These are phyloP conservation scores for Globisporangium okanoganense DNA, from an alignment of 352 stramenopile genomes.

Conservation along the genomic window DNA sequence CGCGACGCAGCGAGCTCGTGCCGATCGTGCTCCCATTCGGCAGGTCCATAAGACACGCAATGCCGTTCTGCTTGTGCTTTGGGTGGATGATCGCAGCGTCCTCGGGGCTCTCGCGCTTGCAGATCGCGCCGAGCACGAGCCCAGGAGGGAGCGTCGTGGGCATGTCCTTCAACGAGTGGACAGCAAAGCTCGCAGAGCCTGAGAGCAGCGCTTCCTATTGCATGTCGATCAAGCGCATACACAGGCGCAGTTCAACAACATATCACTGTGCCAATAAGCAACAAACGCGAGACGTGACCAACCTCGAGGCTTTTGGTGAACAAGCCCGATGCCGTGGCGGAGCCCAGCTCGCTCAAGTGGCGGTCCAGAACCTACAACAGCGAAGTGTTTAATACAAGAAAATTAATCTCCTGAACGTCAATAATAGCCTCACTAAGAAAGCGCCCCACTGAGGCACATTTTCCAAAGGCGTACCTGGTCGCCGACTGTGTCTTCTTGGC, in stretches of 20 bases:
- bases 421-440: neutral
- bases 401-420: neutral
- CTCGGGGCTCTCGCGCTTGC: conserved; percentile 77
- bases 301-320: conserved; percentile 91
- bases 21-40: conserved; percentile 71
- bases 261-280: neutral
- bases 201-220: conserved; percentile 57
- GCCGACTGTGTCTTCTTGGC: conserved; percentile 75
- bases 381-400: too few relatives aligned
- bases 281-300: neutral
- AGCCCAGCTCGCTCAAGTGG: conserved; percentile 74
- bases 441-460: neutral
- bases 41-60: conserved; percentile 49
- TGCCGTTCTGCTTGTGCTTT: conserved; percentile 72
- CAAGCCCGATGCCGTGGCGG: conserved; percentile 58
- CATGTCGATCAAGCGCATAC: too few relatives aligned
- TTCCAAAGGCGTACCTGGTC: conserved; percentile 43
- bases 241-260: neutral
- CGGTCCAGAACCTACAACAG: conserved; percentile 50
- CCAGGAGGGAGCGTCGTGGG: conserved; percentile 73
- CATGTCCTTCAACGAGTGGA: conserved; percentile 91
- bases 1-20: conserved; percentile 79
- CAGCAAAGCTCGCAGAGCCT: conserved; percentile 69
- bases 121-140: conserved; percentile 79
- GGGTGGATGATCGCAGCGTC: conserved; percentile 82